phyloP scores from a whole-genome alignment of 1,284 basidiomycete genomes.

The Moniliophthora roreri region DNA sequence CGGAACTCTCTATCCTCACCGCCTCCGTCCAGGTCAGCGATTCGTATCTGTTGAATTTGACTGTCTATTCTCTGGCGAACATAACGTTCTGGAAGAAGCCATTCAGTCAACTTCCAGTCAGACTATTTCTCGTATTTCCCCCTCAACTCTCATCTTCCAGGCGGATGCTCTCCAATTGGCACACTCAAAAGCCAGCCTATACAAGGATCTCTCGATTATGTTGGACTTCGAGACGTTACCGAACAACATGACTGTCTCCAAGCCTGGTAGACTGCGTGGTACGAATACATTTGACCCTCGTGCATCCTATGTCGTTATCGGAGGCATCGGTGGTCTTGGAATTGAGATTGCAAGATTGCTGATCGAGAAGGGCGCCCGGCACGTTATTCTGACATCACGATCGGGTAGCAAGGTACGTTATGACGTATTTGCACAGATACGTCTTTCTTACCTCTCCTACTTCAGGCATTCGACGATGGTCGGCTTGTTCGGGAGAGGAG shows the following conservation, averaged over 20 bases:
- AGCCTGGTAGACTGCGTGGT: neutral
- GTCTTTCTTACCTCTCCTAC: neutral
- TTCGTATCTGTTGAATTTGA: neutral
- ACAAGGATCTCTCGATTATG: neutral
- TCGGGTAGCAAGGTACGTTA: neutral
- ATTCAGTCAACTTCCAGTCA: neutral
- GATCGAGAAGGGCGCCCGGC: neutral
- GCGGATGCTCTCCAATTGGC: neutral
- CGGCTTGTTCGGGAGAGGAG: neutral
- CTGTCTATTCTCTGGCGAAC: neutral
- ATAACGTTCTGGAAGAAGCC: neutral
- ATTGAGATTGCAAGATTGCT: neutral
- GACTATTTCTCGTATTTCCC: neutral
- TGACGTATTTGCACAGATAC: neutral
- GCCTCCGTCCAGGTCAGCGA: slow-evolving; percentile 1
- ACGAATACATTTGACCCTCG: neutral
- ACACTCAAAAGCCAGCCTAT: neutral
- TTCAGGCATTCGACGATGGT: slow-evolving; percentile 1
- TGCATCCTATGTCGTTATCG: neutral
- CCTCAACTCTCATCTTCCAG: neutral
- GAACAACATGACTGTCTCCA: neutral
- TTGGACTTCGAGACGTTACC: slow-evolving; percentile 1
- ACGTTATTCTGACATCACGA: slow-evolving; percentile 3
- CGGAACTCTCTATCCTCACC: neutral
- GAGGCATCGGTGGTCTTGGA: neutral